Base-by-base conservation (phyloP, 78 protist genomes). In the Dictyostelium discoideum region DNA sequence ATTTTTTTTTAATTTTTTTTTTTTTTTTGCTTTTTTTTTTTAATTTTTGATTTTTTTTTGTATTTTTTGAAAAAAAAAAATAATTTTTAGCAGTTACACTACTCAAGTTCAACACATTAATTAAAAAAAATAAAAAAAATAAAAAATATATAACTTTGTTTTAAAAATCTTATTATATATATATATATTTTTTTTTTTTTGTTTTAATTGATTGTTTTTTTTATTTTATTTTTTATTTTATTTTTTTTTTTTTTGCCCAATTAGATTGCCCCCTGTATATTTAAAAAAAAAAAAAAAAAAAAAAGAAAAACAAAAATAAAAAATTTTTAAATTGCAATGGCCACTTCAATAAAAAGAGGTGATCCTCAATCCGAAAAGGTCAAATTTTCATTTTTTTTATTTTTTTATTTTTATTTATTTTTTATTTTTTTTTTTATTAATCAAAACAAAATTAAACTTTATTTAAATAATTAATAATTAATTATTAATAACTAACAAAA, bases 321-420 rank as follows among this genome's bases (percentile, higher is more conserved):
- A 24, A 67, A 67, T 32, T 32, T 24, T 24, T 5, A 67, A 67
- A 24, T 24, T 57, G 67, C 7, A 13, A 77, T 77, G 81, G 81
- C 84, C 22, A 77, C 57, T 77, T 7, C 63, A 26, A 13, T 77
- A 20, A 77, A 40, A 77, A 77, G 84, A 77, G 84, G 84, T 7
- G 57, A 77, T 48, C 84, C 84, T 6, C 63, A 77, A 77, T 32
- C 84, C n/a, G 84, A 77, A 77, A 77, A 77, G 57, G 84, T 77
- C 42, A 77, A n/a, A 32, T 24, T 69, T 69, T 26, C 11, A 69
- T 69, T 69, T 69, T 69, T 1, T 37, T 29, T 10, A 16, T 22
- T 37, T 74, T 29, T 10, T 32, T 40, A 42, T 44, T 44, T 44
- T 7, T 44, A 3, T 2, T 2, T 44, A 7, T 2, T 44, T 44